Conservation (phyloP, 129 eudicot genomes). For the Apium graveolens region DNA sequence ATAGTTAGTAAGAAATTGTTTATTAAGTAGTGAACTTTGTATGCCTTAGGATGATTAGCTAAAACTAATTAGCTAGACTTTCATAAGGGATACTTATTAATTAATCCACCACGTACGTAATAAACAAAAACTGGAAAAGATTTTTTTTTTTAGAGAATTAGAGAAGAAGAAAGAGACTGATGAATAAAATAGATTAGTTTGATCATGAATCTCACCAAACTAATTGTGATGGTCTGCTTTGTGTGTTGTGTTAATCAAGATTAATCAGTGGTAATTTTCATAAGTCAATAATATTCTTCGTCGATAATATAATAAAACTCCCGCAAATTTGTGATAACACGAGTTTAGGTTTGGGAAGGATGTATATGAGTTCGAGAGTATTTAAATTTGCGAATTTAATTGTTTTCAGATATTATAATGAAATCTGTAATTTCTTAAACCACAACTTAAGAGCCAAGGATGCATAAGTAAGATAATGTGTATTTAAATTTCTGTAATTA, state of each 20-base stretch:
- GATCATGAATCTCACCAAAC: conserved; percentile 2
- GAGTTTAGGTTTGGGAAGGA: no score
- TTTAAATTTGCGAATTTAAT: no score
- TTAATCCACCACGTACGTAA: not conserved
- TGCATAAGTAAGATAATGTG: no score
- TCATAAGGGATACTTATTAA: not conserved
- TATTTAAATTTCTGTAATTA: not conserved
- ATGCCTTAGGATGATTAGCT: not conserved
- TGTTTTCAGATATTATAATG: no score
- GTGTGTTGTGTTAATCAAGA: not conserved
- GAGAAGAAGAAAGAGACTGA: not conserved
- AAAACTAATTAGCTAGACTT: not conserved
- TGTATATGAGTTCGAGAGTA: not conserved
- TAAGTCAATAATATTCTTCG: not conserved
- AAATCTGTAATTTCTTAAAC: no score
- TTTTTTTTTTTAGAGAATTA: no score
- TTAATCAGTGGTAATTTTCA: not conserved
- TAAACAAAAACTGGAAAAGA: not conserved
- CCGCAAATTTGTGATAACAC: not conserved
- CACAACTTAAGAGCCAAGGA: not conserved
- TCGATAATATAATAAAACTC: no score
- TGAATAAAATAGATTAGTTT: not conserved
- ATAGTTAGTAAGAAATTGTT: not conserved
- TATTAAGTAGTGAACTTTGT: not conserved
- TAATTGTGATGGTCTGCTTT: not conserved